A percentile compares a stretch with the other conserved stretches of the same genome.
These are phyloP conservation scores for Micractinium conductrix DNA, from an alignment of 139 green algal genomes.

Conservation along the genomic window DNA sequence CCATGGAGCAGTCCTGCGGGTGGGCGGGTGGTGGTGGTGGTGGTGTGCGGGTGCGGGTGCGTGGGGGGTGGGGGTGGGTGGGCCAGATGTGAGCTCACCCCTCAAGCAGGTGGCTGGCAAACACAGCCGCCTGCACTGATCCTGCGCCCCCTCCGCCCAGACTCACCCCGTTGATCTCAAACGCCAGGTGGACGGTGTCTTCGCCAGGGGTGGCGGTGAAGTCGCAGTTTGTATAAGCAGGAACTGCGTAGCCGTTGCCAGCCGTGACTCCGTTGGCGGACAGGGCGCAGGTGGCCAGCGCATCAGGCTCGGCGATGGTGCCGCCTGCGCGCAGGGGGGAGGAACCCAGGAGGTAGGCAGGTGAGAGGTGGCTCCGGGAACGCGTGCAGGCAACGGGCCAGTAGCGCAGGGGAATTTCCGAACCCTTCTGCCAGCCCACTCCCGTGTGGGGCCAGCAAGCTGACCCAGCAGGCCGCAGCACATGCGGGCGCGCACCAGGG, in stretches of 20 bases:
- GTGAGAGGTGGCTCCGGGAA: too few species aligned
- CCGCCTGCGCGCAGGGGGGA: background rate
- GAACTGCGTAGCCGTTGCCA: background rate
- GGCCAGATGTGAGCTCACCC: too few species aligned
- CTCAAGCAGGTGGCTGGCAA: too few species aligned
- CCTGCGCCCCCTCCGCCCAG: too few species aligned
- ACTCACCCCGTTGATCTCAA: background rate
- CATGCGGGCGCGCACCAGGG: background rate
- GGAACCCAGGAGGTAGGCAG: background rate
- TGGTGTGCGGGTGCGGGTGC: background rate
- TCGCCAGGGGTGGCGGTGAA: background rate
- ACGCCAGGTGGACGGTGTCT: background rate
- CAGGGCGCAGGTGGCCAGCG: background rate
- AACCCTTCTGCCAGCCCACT: too few species aligned
- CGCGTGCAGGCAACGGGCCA: too few species aligned
- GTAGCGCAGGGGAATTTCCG: too few species aligned
- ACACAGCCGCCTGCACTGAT: too few species aligned
- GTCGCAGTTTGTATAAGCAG: background rate
- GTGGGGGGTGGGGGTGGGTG: too few species aligned
- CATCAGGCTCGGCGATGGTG: background rate
- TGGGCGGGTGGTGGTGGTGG: background rate
- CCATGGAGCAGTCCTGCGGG: background rate
- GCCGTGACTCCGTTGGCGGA: too few species aligned
- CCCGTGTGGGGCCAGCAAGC: too few species aligned
- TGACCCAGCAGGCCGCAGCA: too few species aligned